Evolutionary conservation across 2,329 filamentous ascomycete genomes (phyloP).

Genomic region (Fusarium sp.): DNA sequence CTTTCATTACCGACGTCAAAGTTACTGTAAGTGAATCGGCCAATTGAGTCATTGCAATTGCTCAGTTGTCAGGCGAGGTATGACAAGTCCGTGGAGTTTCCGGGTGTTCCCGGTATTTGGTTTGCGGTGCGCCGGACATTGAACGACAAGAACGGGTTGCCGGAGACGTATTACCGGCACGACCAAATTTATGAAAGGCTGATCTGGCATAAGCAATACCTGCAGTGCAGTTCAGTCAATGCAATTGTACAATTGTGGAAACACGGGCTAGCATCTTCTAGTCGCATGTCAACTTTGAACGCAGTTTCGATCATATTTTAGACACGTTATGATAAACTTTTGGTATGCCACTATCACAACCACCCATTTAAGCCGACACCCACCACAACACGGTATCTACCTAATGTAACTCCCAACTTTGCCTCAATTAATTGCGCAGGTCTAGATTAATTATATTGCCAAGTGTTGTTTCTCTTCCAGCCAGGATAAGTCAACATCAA

Average conservation of each 20-base stretch:
- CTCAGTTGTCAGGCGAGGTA: not conserved
- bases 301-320: too few species aligned
- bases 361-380: not conserved
- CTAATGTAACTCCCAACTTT: too few species aligned
- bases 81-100: not conserved
- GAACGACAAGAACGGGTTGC: accelerated
- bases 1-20: not conserved
- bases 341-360: too few species aligned
- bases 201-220: not conserved
- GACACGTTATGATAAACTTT: too few species aligned
- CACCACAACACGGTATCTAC: not conserved
- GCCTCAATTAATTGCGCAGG: accelerated
- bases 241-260: too few species aligned
- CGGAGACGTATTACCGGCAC: not conserved
- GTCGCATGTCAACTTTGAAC: too few species aligned
- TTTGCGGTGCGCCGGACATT: not conserved
- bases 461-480: accelerated
- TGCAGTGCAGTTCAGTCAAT: not conserved
- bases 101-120: not conserved
- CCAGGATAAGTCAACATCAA: not conserved
- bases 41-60: not conserved
- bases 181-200: accelerated
- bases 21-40: accelerated
- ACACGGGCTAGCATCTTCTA: too few species aligned
- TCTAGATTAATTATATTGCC: too few species aligned